Conservation (phyloP, 768 basidiomycete species). For the Nevesoporus exiguus region DNA sequence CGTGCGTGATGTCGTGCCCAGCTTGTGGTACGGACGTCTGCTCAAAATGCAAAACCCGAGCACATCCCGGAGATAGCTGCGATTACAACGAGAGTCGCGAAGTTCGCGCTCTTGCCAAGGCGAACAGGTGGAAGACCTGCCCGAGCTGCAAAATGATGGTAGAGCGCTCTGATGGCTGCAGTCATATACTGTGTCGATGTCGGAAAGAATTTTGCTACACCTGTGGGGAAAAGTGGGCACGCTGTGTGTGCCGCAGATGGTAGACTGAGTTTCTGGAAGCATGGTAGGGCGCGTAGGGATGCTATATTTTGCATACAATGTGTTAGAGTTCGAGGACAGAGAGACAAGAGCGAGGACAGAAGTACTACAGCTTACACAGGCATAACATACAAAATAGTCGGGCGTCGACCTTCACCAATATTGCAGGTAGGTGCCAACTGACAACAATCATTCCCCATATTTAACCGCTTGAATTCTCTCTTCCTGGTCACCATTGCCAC, state of each 20-base stretch:
- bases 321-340: no score
- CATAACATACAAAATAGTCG: no score
- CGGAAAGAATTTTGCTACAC: conserved; percentile 19
- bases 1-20: conserved; percentile 33
- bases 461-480: not conserved
- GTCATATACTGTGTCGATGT: conserved; percentile 59
- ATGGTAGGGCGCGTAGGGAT: not conserved
- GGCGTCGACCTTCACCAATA: no score
- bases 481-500: no score
- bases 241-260: not conserved
- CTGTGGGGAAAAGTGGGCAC: conserved; percentile 14
- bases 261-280: not conserved
- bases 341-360: no score
- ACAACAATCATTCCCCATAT: not conserved
- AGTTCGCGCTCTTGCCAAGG: conserved; percentile 45
- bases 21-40: conserved; percentile 43
- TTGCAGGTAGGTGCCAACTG: no score
- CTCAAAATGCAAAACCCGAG: conserved; percentile 43
- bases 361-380: no score
- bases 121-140: conserved; percentile 57
- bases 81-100: conserved; percentile 39
- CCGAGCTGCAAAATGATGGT: conserved; percentile 54
- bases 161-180: conserved; percentile 52
- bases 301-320: not conserved
- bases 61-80: conserved; percentile 42